These are phyloP conservation scores for Urostyla sp. DNA, from an alignment of 73 alveolate species.

Conservation along the genomic window DNA sequence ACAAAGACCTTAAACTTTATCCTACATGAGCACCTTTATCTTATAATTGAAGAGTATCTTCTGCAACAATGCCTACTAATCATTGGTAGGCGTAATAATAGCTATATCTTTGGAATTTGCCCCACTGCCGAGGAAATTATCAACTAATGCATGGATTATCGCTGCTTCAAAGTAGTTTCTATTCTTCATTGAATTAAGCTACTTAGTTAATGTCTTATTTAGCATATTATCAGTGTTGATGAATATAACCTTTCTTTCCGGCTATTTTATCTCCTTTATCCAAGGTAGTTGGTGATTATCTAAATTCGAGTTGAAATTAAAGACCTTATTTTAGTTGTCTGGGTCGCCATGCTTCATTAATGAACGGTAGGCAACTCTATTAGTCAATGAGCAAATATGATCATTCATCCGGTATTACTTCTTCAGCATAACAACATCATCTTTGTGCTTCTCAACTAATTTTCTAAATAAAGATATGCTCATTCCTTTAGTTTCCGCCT, in stretches of 20 bases:
- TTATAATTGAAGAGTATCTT: not conserved
- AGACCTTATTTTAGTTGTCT: not conserved
- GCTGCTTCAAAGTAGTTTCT: conserved; percentile 47
- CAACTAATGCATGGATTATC: conserved; percentile 32
- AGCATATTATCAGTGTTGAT: conserved; percentile 43
- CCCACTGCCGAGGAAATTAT: conserved; percentile 13
- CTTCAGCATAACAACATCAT: conserved; percentile 13
- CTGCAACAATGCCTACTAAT: conserved; percentile 11
- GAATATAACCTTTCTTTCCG: conserved; percentile 25
- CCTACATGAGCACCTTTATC: not conserved
- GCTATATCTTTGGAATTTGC: not conserved
- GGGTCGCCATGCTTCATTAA: conserved; percentile 10
- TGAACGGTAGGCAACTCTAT: conserved; percentile 27
- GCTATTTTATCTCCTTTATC: conserved; percentile 22
- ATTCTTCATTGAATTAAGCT: conserved; percentile 28
- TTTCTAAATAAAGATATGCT: conserved; percentile 65
- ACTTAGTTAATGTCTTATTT: conserved; percentile 26
- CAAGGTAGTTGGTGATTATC: conserved; percentile 5
- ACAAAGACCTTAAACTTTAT: conserved; percentile 28
- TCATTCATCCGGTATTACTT: conserved; percentile 43
- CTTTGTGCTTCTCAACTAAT: conserved; percentile 35
- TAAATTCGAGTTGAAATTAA: not conserved
- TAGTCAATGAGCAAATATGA: conserved; percentile 13
- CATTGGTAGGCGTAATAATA: not conserved
- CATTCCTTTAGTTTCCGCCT: conserved; percentile 66